Evolutionary conservation across 257 asterid species (phyloP).

Genomic region (Solanum pinnatisectum): DNA sequence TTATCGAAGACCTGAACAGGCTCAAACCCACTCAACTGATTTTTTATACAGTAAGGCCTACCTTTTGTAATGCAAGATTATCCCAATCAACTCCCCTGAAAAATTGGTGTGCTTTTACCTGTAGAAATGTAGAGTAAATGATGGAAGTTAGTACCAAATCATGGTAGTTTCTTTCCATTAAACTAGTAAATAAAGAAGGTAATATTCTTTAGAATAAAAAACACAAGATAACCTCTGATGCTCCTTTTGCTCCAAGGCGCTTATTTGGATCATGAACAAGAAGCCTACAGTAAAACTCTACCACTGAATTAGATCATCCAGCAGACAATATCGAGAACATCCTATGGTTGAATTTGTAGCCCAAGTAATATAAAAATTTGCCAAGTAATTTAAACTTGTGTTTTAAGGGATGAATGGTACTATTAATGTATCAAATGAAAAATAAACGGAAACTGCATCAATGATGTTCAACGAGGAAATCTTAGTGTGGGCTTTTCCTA

Average conservation of each 20-base stretch:
- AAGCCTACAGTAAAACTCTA: conserved; percentile 35
- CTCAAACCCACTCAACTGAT: neutral
- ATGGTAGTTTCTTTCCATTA: neutral
- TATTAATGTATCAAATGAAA: neutral
- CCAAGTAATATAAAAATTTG: neutral
- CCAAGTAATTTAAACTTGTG: neutral
- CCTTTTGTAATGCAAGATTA: conserved; percentile 79
- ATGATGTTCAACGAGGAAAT: neutral
- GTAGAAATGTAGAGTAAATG: conserved; percentile 16
- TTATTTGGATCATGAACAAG: conserved; percentile 75
- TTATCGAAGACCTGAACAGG: neutral
- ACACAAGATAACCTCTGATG: conserved; percentile 56
- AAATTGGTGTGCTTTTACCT: conserved; percentile 85
- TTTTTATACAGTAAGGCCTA: conserved; percentile 11
- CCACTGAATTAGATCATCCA: neutral
- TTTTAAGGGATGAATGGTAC: neutral
- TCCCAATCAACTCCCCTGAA: conserved; percentile 95
- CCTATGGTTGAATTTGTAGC: neutral
- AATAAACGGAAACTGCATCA: neutral
- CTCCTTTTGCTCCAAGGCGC: conserved; percentile 87
- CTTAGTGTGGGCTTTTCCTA: neutral
- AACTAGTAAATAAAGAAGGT: neutral
- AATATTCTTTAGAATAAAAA: neutral
- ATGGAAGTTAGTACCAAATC: neutral
- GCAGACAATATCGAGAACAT: neutral